Base-by-base conservation (phyloP, 371 early-diverging fungal species). In the Fennellomyces sp. region DNA sequence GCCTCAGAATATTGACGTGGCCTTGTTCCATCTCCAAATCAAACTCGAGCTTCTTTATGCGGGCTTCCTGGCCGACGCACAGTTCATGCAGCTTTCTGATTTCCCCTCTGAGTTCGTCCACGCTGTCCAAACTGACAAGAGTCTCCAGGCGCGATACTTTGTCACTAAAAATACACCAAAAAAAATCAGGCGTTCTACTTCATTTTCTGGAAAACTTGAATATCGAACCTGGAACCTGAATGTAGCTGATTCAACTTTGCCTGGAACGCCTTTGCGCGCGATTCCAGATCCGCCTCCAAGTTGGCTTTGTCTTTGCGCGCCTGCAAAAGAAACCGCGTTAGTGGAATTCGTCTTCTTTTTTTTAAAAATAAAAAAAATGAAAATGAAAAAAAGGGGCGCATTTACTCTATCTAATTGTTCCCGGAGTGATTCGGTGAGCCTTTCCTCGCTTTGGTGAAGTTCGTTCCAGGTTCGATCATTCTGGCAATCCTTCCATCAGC, bases 1-100 rank as follows among this genome's bases (percentile, higher is more conserved):
- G 85, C 30, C 85, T 75, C 21, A 88, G 70, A 21, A 88, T 87
- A 49, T 86, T 88, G 33, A 81, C 81, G 50, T 88, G 86, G 2
- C 89, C 89, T 42, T 83, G 81, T 49, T 87, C 89, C 73, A 87
- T 84, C 52, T 89, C 88, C 39, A 89, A 60, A 45, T 89, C 88
- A 63, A 86, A 84, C 26, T 81, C 76, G 15, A 85, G 66, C 45
- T 83, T 87, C 58, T 87, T 84, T 53, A 88, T 72, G 11, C 63
- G 63, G 7, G 70, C 65, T 51, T 77, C 72, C 47, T 87, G 82
- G 26, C 77, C 53, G 26, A 68, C 58, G 27, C 70, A 71, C 51
- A 65, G 75, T 52, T 76, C 75, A 51, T 72, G 52, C 19, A 82
- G 64, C 42, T 76, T 75, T 53, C 67, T 68, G 5, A 75, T 64